Conservation (phyloP, 352 stramenopile species). For the Pythium brachiatum region DNA sequence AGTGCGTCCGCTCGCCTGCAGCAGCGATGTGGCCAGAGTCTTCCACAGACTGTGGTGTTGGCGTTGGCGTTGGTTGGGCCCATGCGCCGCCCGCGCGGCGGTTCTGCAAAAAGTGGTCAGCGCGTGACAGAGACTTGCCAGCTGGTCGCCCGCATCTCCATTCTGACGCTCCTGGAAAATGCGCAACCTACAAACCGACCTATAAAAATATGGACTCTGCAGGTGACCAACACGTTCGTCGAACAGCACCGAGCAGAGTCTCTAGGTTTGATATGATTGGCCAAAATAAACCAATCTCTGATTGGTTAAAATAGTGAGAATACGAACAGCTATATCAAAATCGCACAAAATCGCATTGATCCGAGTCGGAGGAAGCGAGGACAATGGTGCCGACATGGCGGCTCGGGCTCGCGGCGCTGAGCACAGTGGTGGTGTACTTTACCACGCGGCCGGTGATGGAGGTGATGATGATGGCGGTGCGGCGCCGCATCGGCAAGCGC, state of each 20-base stretch:
- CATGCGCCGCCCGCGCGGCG: neutral
- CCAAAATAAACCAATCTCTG: too few species aligned
- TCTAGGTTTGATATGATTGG: slow-evolving; percentile 10
- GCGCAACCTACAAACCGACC: neutral
- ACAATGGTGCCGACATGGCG: slow-evolving; percentile 54
- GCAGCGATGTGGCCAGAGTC: neutral
- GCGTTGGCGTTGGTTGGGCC: neutral
- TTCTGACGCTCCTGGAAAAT: slow-evolving; percentile 3
- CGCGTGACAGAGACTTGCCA: slow-evolving; percentile 4
- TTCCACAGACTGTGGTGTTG: neutral
- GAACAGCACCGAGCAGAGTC: too few species aligned
- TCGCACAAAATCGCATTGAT: neutral
- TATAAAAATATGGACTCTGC: too few species aligned
- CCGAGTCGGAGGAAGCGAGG: neutral
- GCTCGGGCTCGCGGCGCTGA: slow-evolving; percentile 43
- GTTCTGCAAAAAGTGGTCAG: slow-evolving; percentile 26
- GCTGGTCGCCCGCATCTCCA: neutral
- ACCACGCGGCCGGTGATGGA: slow-evolving; percentile 50
- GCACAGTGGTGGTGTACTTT: slow-evolving; percentile 47
- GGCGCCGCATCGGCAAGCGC: slow-evolving; percentile 55
- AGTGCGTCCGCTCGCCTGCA: too few species aligned
- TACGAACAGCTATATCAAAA: neutral
- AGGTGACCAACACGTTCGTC: too few species aligned
- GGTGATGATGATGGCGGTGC: slow-evolving; percentile 46
- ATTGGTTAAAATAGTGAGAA: neutral